phyloP scores from a whole-genome alignment of 1,284 basidiomycete species.

The Rhodotorula glutinis region DNA sequence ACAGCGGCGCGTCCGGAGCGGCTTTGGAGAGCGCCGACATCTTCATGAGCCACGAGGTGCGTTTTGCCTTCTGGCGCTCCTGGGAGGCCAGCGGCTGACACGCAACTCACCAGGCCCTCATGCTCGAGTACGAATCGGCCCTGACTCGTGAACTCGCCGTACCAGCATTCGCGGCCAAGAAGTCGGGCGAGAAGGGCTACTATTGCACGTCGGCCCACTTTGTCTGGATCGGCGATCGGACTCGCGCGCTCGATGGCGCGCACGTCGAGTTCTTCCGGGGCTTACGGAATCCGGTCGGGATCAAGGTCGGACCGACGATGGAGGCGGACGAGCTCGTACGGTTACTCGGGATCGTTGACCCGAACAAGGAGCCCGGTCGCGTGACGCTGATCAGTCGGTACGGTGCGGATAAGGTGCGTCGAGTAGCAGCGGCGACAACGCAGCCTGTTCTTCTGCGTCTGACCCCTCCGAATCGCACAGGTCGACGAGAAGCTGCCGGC shows the following conservation, averaged over 20 bases:
- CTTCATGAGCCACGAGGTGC: conserved; percentile 69
- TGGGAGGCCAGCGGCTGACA: not conserved
- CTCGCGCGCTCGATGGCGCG: conserved; percentile 85
- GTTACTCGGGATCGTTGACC: conserved; percentile 81
- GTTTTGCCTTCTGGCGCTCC: conserved; percentile 29
- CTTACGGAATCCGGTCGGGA: conserved; percentile 91
- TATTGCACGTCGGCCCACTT: conserved; percentile 34
- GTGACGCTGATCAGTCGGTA: conserved; percentile 92
- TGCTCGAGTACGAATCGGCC: conserved; percentile 90
- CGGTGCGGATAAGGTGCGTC: conserved; percentile 72
- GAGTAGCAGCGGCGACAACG: not conserved
- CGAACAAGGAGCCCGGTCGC: conserved; percentile 72
- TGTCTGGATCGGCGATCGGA: conserved; percentile 95
- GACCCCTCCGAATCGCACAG: conserved; percentile 48
- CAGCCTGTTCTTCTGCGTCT: not conserved
- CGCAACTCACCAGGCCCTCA: conserved; percentile 62
- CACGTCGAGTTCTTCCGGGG: conserved; percentile 70
- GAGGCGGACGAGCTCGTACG: conserved; percentile 71
- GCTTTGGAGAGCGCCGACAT: conserved; percentile 88
- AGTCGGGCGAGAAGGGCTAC: conserved; percentile 22
- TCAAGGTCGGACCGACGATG: conserved; percentile 94
- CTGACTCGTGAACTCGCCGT: conserved; percentile 61
- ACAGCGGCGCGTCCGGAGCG: conserved; percentile 58
- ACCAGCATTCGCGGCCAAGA: conserved; percentile 19
- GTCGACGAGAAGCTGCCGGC: conserved; percentile 70